Conservation (phyloP, 2,329 filamentous ascomycete species). For the Exophiala sp. region DNA sequence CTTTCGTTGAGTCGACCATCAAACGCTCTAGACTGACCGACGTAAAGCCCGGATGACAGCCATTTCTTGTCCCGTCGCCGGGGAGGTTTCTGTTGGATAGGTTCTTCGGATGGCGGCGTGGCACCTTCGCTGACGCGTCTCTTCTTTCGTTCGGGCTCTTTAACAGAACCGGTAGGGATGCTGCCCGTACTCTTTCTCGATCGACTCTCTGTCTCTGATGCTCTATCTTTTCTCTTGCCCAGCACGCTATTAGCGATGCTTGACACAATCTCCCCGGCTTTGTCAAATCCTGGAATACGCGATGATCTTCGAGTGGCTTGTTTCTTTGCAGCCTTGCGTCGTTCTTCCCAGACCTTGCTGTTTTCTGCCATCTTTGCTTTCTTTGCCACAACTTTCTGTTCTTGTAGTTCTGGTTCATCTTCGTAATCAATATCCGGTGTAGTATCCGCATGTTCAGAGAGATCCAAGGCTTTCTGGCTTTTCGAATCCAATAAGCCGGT, state of each 20-base stretch:
- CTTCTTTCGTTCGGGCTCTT: conserved; percentile 37
- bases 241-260: conserved; percentile 46
- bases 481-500: conserved; percentile 4
- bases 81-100: conserved; percentile 18
- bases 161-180: conserved; percentile 1
- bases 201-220: conserved; percentile 55
- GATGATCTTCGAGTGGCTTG: conserved; percentile 39
- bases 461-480: conserved; percentile 13
- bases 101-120: conserved; percentile 4
- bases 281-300: conserved; percentile 39
- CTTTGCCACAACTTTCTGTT: conserved; percentile 31
- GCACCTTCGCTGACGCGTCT: conserved; percentile 35
- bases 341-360: conserved; percentile 25
- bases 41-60: conserved; percentile 76
- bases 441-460: conserved; percentile 1
- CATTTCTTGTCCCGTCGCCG: conserved; percentile 63
- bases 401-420: conserved; percentile 32
- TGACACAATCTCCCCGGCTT: conserved; percentile 41
- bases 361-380: conserved; percentile 27
- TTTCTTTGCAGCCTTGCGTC: conserved; percentile 29
- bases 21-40: conserved; percentile 61
- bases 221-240: conserved; percentile 52
- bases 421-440: conserved; percentile 11
- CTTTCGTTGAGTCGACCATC: conserved; percentile 46
- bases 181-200: conserved; percentile 44